Conservation (phyloP, 208 protist genomes). For the Blechomonas ayalai region DNA sequence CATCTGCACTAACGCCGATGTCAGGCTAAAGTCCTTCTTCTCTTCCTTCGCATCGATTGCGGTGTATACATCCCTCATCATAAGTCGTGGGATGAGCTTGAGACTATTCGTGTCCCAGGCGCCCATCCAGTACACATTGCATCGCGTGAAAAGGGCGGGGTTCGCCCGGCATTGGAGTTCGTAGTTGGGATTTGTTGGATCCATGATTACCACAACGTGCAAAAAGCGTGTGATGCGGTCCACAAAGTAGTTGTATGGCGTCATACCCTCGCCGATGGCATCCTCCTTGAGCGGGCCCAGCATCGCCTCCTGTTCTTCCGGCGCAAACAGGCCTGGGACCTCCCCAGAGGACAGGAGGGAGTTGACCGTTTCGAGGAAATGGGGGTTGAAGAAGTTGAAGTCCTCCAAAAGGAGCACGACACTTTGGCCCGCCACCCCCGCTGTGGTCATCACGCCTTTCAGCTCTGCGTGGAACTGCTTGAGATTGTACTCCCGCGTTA, state of each 20-base stretch:
- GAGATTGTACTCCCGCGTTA: constrained; percentile 88
- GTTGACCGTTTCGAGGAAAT: constrained; percentile 94
- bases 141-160: constrained; percentile 95
- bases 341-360: constrained; percentile 95
- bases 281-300: constrained; percentile 91
- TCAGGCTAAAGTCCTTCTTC: constrained; percentile 85
- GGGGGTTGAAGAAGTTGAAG: constrained; percentile 87
- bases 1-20: constrained; percentile 83
- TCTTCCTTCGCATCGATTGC: constrained; percentile 58
- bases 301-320: constrained; percentile 95
- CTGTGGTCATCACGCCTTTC: constrained; percentile 86
- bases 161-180: constrained; percentile 90
- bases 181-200: constrained; percentile 92
- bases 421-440: constrained; percentile 87
- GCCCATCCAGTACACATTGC: constrained; percentile 96
- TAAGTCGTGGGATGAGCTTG: constrained; percentile 81
- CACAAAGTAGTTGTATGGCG: constrained; percentile 87
- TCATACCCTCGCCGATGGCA: constrained; percentile 71
- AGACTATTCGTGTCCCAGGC: constrained; percentile 88
- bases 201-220: constrained; percentile 94
- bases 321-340: constrained; percentile 94
- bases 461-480: constrained; percentile 94
- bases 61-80: constrained; percentile 80
- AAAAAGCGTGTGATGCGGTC: constrained; percentile 87
- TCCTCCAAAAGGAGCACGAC: constrained; percentile 94